Conservation (phyloP, 2,329 filamentous ascomycete species). For the Colletotrichum navitas region DNA sequence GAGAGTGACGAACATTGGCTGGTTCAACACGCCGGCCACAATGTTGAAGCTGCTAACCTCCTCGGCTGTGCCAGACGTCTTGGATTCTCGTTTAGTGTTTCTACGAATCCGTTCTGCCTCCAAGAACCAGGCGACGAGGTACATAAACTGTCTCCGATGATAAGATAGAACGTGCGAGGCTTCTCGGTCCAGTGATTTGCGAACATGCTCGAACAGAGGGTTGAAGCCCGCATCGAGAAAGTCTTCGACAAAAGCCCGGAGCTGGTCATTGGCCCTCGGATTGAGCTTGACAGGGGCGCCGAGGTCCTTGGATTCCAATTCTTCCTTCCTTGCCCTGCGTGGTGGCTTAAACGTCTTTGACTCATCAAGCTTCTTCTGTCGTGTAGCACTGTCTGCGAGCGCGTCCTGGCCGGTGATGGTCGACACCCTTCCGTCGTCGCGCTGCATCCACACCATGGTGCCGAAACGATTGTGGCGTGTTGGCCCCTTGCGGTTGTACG, state of each 20-base stretch:
- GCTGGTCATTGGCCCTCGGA: constrained; percentile 77
- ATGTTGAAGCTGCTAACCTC: constrained; percentile 84
- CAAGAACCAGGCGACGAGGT: constrained; percentile 92
- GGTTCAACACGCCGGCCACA: constrained; percentile 89
- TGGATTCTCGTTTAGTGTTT: constrained; percentile 67
- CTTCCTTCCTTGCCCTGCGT: constrained; percentile 70
- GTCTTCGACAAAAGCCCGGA: constrained; percentile 88
- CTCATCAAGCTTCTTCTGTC: constrained; percentile 89
- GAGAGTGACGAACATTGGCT: constrained; percentile 92
- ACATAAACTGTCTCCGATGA: constrained; percentile 90
- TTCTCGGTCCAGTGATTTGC: constrained; percentile 91
- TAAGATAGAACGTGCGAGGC: constrained; percentile 82
- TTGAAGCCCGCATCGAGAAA: constrained; percentile 98
- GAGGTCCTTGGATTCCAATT: constrained; percentile 79
- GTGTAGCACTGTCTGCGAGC: constrained; percentile 77
- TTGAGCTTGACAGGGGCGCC: constrained; percentile 80
- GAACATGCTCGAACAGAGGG: constrained; percentile 85
- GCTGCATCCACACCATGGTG: constrained; percentile 96
- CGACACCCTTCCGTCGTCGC: constrained; percentile 85
- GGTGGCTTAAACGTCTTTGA: constrained; percentile 92
- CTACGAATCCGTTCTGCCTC: constrained; percentile 84
- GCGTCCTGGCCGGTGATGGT: constrained; percentile 91
- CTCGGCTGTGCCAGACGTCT: constrained; percentile 57
- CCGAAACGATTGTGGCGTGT: constrained; percentile 94
- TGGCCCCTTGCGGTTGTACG: constrained; percentile 81